Percentiles rank a stretch among this genome's conserved stretches.
Conservation (phyloP, 179 eudicot genomes). For the Carnegiea gigantea region DNA sequence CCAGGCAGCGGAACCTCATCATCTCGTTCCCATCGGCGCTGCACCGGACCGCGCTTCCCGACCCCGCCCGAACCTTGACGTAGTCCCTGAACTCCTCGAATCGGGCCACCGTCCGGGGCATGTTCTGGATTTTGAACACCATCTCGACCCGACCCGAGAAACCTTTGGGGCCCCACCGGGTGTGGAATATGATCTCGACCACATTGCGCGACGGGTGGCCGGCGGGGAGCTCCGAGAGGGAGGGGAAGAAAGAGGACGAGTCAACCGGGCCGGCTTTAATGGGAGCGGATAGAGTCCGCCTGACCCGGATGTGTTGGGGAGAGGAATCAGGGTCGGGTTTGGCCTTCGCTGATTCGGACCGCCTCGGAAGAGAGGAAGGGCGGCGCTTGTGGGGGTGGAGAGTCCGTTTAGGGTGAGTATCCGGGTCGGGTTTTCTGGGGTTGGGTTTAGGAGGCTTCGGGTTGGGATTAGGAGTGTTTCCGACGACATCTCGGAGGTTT, state of each 20-base stretch:
- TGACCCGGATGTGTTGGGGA: constrained; percentile 14
- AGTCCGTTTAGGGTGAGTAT: constrained; percentile 17
- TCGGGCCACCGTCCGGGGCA: constrained; percentile 43
- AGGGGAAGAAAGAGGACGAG: constrained; percentile 44
- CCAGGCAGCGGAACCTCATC: constrained; percentile 63
- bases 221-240: constrained; percentile 65
- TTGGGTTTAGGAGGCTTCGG: constrained; percentile 20
- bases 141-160: constrained; percentile 76
- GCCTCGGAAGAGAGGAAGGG: constrained; percentile 18
- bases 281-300: constrained; percentile 29
- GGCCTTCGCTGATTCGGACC: constrained; percentile 22
- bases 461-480: constrained; percentile 28
- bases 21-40: constrained; percentile 76
- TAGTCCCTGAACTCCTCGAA: constrained; percentile 76
- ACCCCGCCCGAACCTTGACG: constrained; percentile 42
- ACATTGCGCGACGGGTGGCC: constrained; percentile 93
- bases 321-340: constrained; percentile 17
- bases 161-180: constrained; percentile 67
- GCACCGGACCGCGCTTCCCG: constrained; percentile 40
- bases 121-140: constrained; percentile 75
- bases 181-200: constrained; percentile 83
- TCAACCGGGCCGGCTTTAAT: constrained; percentile 19
- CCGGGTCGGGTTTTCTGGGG: constrained; percentile 27
- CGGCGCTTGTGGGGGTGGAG: constrained; percentile 17
- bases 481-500: constrained; percentile 62